Evolutionary conservation across 2,329 filamentous ascomycete species (phyloP).

Genomic region (Raffaelea albimanens): DNA sequence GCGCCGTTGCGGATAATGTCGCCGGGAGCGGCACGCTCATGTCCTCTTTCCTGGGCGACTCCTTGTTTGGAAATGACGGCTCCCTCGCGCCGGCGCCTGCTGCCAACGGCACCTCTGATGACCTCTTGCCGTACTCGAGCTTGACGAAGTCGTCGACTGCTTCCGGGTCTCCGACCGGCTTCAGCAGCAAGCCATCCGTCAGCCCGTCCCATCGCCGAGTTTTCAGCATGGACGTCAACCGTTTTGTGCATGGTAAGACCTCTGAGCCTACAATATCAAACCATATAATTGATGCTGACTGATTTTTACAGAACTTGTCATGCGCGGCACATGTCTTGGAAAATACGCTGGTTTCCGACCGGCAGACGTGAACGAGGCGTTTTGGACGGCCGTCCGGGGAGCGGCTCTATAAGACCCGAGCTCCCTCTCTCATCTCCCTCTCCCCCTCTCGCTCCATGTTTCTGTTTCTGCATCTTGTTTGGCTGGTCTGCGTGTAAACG

Average conservation of each 20-base stretch:
- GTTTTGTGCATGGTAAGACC: conserved; percentile 18
- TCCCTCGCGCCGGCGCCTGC: no score
- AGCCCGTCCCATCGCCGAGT: background rate
- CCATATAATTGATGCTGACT: background rate
- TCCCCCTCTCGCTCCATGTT: no score
- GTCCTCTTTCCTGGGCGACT: no score
- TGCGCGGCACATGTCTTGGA: conserved; percentile 19
- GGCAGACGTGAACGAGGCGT: conserved; percentile 19
- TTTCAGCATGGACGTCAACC: conserved; percentile 16
- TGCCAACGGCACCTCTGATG: background rate
- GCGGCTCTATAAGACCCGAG: background rate
- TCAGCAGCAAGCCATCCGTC: background rate
- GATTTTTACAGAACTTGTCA: conserved; percentile 17
- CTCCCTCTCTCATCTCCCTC: no score
- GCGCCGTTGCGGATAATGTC: no score
- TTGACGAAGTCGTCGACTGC: no score
- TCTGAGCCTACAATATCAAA: background rate
- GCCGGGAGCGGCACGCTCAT: no score
- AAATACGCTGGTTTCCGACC: conserved; percentile 20
- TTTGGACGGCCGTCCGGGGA: conserved; percentile 8
- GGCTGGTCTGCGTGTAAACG: no score
- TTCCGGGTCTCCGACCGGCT: no score
- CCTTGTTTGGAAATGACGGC: no score
- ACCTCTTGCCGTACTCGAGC: no score
- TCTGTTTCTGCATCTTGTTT: no score